Evolutionary conservation across 208 protist genomes (phyloP).

Genomic region (Trypanosoma lewisi): DNA sequence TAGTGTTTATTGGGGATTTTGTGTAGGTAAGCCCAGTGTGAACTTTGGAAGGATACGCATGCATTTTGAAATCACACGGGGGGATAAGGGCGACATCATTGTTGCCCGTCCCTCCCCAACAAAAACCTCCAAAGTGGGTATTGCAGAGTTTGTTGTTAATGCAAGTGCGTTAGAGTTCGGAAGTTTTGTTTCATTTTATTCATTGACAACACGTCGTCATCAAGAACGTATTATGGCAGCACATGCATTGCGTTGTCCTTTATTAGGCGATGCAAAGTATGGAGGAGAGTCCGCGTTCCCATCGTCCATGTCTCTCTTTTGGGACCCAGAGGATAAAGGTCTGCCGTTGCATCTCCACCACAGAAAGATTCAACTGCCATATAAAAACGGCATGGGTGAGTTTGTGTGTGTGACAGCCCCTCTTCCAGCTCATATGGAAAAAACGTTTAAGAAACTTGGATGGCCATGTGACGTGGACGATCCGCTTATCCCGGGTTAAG

Average conservation of each 20-base stretch:
- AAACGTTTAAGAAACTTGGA: constrained; percentile 83
- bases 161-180: constrained; percentile 82
- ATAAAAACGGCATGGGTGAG: constrained; percentile 80
- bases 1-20: constrained; percentile 92
- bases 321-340: constrained; percentile 75
- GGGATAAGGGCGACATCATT: constrained; percentile 64
- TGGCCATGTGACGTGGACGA: constrained; percentile 87
- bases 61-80: constrained; percentile 87
- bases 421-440: constrained; percentile 87
- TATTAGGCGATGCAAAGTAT: constrained; percentile 92
- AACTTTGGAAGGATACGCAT: constrained; percentile 90
- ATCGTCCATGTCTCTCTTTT: constrained; percentile 76
- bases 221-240: constrained; percentile 91
- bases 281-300: constrained; percentile 89
- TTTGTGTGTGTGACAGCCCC: constrained; percentile 88
- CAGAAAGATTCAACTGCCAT: constrained; percentile 89
- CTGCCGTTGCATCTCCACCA: constrained; percentile 87
- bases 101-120: constrained; percentile 79
- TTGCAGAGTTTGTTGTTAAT: constrained; percentile 91
- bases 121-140: constrained; percentile 70
- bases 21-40: constrained; percentile 80
- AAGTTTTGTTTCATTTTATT: constrained; percentile 91
- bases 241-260: constrained; percentile 81
- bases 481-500: constrained; percentile 85
- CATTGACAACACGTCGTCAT: constrained; percentile 82